These are phyloP conservation scores for Lachancea lanzarotensis DNA, from an alignment of 805 yeast genomes.

Conservation along the genomic window DNA sequence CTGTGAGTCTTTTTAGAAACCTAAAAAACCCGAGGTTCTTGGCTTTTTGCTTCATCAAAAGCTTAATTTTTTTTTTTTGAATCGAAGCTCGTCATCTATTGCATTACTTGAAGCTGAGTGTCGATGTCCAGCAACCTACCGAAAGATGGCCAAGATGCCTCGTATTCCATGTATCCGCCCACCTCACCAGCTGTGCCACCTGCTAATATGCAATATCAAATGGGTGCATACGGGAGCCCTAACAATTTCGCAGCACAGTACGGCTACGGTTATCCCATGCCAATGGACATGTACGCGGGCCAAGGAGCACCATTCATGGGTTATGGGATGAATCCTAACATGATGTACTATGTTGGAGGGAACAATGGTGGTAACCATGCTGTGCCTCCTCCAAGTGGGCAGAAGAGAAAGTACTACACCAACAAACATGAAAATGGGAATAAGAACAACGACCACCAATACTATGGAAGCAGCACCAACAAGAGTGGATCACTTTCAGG, in stretches of 20 bases:
- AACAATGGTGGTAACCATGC: background rate
- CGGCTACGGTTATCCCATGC: conserved; percentile 16
- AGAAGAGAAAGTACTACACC: conserved; percentile 8
- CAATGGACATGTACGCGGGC: conserved; percentile 16
- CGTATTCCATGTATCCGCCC: conserved; percentile 32
- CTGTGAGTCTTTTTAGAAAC: background rate
- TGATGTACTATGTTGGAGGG: conserved; percentile 20
- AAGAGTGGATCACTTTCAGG: background rate
- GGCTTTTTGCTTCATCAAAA: background rate
- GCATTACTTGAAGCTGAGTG: background rate
- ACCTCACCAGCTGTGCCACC: conserved; percentile 26
- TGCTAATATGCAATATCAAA: conserved; percentile 22
- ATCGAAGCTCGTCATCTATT: background rate
- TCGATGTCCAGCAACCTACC: conserved; percentile 6
- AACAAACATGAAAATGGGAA: conserved; percentile 3
- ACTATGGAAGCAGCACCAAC: background rate
- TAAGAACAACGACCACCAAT: conserved; percentile 10
- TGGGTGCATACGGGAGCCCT: conserved; percentile 9
- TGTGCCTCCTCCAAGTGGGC: conserved; percentile 7
- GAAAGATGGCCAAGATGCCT: conserved; percentile 22
- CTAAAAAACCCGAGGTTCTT: background rate
- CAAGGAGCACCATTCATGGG: conserved; percentile 11
- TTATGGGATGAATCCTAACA: conserved; percentile 22
- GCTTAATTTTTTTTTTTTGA: background rate
- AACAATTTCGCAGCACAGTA: conserved; percentile 8